Percentiles rank a stretch among this genome's conserved stretches.
Conservation (phyloP, 345 rosid genomes). For the Raphanus raphanistrum region DNA sequence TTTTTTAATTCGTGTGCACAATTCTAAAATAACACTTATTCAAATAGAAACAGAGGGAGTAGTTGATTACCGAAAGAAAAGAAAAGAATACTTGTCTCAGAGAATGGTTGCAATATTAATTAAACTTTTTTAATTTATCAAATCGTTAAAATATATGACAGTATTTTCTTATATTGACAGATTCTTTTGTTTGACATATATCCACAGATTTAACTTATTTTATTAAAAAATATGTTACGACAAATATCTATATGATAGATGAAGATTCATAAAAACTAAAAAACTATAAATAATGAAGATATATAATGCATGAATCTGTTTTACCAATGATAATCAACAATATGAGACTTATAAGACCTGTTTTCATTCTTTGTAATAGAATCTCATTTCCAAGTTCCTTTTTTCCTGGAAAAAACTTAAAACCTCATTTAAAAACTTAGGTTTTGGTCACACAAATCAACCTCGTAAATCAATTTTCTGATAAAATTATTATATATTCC, state of each 20-base stretch:
- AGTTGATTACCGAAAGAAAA: too few relatives aligned
- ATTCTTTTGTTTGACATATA: background rate
- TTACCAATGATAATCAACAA: too few relatives aligned
- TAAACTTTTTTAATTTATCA: too few relatives aligned
- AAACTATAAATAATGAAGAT: too few relatives aligned
- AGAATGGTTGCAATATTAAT: background rate
- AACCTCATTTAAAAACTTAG: background rate
- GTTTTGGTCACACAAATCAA: background rate
- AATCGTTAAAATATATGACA: too few relatives aligned
- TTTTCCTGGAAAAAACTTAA: too few relatives aligned
- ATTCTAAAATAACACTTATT: too few relatives aligned
- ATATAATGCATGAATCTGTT: too few relatives aligned
- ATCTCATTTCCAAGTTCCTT: background rate
- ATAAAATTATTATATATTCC: background rate
- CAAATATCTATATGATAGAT: background rate
- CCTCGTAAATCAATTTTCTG: background rate
- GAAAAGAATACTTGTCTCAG: background rate
- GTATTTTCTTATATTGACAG: too few relatives aligned
- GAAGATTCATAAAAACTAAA: background rate
- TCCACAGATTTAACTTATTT: background rate
- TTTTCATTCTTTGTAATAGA: background rate
- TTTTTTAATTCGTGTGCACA: too few relatives aligned
- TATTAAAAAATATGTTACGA: background rate
- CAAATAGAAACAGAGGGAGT: too few relatives aligned
- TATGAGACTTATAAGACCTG: background rate